Base-by-base conservation (phyloP, 2,329 filamentous ascomycete species). In the Hymenoscyphus salicellus region DNA sequence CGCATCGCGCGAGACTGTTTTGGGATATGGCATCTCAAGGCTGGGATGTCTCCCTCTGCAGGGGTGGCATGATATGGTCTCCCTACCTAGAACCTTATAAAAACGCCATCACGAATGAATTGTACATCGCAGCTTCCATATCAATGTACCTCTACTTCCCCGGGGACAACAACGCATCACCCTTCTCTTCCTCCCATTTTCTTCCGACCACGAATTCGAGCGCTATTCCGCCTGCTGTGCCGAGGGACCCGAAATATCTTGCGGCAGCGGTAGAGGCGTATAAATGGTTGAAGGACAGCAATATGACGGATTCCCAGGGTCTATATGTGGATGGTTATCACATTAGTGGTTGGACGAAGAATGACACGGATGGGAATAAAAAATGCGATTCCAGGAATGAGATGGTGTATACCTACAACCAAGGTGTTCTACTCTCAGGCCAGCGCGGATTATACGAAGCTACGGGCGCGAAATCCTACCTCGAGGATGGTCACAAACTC, bases 331-430 rank as follows among this genome's bases (percentile, higher is more conserved):
- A 98, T 72, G 94, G 94, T 11, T 98, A 92, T 75, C 94, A 98
- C 76, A 89, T 98, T 72, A 85, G 82, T 16, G 86, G 86, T 28
- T 90, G 83, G 78, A 78, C 78, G 3, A 66, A 67, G 49, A 84
- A 86, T 63, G 78, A 79, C 6, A 83, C 83, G 65, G 83, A 82
- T 4, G 33, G 14, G 59, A 92, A 90, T 63, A 88, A 85, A 0
- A 82, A 86, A 68, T 97, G 94, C 76, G 91, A 97, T 74, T 76
- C 85, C 59, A 86, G 93, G 58, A 91, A 97, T 76, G 87, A 93
- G 70, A 94, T 93, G 88, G 89, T 97, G 8, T 97, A 93, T 77
- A 96, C 93, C 0, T 97, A 98, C 79, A 98, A 98, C 78, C 94
- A 98, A 77, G 94, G 93, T 26, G 92, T 97, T 3, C 73, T 98